Conservation (phyloP, 1,284 basidiomycete species). For the Sanguinoderma infundibulare region DNA sequence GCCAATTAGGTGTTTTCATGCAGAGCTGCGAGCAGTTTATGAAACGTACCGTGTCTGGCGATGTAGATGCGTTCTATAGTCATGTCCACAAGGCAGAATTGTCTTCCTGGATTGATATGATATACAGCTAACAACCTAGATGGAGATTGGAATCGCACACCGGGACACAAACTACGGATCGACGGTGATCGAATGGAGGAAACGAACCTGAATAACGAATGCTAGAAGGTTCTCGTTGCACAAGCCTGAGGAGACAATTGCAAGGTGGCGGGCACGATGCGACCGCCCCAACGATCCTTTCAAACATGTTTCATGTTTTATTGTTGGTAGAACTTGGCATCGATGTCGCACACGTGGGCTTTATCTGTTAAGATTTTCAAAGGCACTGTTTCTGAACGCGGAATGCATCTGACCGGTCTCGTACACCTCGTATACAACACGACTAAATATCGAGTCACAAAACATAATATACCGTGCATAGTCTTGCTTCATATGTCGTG, state of each 20-base stretch:
- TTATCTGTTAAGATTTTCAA: neutral
- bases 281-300: neutral
- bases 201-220: too few species aligned
- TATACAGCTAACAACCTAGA: too few species aligned
- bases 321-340: too few species aligned
- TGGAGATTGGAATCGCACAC: too few species aligned
- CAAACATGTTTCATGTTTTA: neutral
- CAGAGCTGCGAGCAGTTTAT: neutral
- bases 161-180: neutral
- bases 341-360: neutral
- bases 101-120: neutral
- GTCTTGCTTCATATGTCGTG: conserved; percentile 32
- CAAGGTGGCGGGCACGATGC: too few species aligned
- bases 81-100: neutral
- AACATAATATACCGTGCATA: conserved; percentile 34
- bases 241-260: too few species aligned
- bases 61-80: conserved; percentile 78
- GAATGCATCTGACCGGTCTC: conserved; percentile 25
- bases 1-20: neutral
- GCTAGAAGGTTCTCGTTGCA: too few species aligned
- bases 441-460: conserved; percentile 31
- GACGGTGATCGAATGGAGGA: too few species aligned
- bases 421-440: conserved; percentile 32
- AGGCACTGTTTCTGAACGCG: conserved; percentile 8
- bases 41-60: conserved; percentile 71